Evolutionary conservation across 2,329 filamentous ascomycete species (phyloP), one percentile per base, ranked within the genome.

Genomic region (Trichoderma arundinaceum): DNA sequence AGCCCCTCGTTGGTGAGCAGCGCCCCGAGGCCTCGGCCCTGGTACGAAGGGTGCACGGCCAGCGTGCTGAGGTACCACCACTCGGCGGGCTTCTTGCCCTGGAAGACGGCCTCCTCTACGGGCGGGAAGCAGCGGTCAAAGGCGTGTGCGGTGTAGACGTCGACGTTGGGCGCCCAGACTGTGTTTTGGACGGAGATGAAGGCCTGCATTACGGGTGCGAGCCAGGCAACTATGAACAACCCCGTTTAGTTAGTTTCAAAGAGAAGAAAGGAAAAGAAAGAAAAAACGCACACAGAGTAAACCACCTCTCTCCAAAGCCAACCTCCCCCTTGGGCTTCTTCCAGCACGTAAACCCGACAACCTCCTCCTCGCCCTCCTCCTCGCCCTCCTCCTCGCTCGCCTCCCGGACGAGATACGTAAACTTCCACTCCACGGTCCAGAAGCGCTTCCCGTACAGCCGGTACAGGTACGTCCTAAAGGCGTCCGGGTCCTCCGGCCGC

Each of bases 1-100:
- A 79, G 67, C 1, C 73, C 75, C n/a, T 77, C 66, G 22, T 69
- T 63, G 28, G 79, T 59, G 22, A 79, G 70, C 65, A 73, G 33
- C 28, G 66, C 69, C 10, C 77, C 77, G 9, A 77, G 68, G 0
- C 76, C 77, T 4, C 53, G 66, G 19, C 77, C 74, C 63, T 79
- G 77, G 1, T 68, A 59, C 6, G 57, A 58, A 1, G 77, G 76
- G 22, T 71, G 67, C 8, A 79, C 74, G n/a, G 69, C 74, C 19
- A 79, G 66, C 17, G 71, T 75, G 56, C 75, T 74, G 9, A 79
- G 72, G 66, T 79, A 79, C 74, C 74, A 77, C 13, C 76, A 76
- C 7, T 70, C 66, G 33, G 68, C 71, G 33, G 75, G 75, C 33
- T 71, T 71, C 33, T 72, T 71, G 28, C 74, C 71, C 53, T 68